Base-by-base conservation (phyloP, 441 rosid species). In the Macaranga tanarius region DNA sequence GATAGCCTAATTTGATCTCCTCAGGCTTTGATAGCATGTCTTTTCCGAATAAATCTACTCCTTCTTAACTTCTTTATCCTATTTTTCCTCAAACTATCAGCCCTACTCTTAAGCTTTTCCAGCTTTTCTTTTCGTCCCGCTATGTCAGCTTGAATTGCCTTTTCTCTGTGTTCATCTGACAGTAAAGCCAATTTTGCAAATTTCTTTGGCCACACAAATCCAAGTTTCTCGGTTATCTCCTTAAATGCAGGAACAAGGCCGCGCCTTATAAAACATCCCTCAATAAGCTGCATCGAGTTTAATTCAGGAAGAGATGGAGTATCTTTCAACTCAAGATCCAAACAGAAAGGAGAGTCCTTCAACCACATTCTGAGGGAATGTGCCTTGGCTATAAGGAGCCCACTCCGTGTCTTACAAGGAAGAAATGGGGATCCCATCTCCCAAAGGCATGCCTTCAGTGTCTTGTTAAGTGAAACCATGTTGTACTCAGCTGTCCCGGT, bases 361-460 rank as follows among this genome's bases (percentile, higher is more conserved):
- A 95, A 77, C 99, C 99, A 95, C 99, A 95, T 95, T 77, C 89
- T 86, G 50, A 95, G 93, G 63, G 99, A 90, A 77, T 92, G 97
- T 38, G 91, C 96, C 88, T 95, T 95, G 7, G 96, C 98, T 10
- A 92, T 83, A 45, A 92, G 91, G 70, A 92, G 90, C 55, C 98
- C 98, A 0, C 88, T 92, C 70, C 98, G 81, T 54, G 93, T 87
- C 81, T 79, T 89, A 79, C 97, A 90, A 0, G 97, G 98, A 69
- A 91, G 88, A 82, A 92, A 95, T 15, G 98, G 99, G 22, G 99
- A 92, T 4, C 93, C 93, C 99, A 95, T 95, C 85, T 95, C 99
- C 98, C 95, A 95, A 65, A 95, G 96, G 83, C 87, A 95, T 0
- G 90, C 93, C 83, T 92, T 95, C 70, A 95, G 67, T 38, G 99